Evolutionary conservation across 768 basidiomycete genomes (phyloP).

Genomic region (Xerocomellus intermedius): DNA sequence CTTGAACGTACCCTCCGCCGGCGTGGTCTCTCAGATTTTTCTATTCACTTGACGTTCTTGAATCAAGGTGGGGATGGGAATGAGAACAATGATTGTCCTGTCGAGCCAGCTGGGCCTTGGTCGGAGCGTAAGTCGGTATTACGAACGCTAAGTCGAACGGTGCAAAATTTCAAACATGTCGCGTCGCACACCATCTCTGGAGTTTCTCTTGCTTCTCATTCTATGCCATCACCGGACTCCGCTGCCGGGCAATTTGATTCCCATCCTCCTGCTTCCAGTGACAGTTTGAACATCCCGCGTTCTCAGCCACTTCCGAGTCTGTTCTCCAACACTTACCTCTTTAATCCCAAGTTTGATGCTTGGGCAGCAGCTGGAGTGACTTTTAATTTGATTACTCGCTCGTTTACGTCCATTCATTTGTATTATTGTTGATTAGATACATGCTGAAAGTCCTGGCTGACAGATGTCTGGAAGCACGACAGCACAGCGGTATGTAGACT

Average conservation of each 20-base stretch:
- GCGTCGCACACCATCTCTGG: slow-evolving; percentile 32
- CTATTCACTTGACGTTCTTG: slow-evolving; percentile 83
- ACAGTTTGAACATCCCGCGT: slow-evolving; percentile 7
- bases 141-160: slow-evolving; percentile 51
- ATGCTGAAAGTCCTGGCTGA: background rate
- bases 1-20: slow-evolving; percentile 66
- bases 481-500: too few relatives aligned
- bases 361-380: slow-evolving; percentile 31
- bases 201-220: slow-evolving; percentile 7
- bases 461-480: background rate
- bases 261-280: background rate
- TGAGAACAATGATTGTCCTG: background rate
- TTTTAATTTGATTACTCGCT: slow-evolving; percentile 3
- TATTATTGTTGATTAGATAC: slow-evolving; percentile 16
- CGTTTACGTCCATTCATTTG: slow-evolving; percentile 3
- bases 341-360: slow-evolving; percentile 35
- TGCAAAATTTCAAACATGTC: slow-evolving; percentile 46
- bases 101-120: slow-evolving; percentile 28
- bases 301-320: slow-evolving; percentile 23
- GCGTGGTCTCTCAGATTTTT: slow-evolving; percentile 88
- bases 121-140: slow-evolving; percentile 49
- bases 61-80: slow-evolving; percentile 44
- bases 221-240: slow-evolving; percentile 9
- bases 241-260: background rate
- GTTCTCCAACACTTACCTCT: slow-evolving; percentile 22